Percentiles rank a stretch among this genome's conserved stretches.
Conservation (phyloP, 2,329 filamentous ascomycete species). For the Fusarium coicis region DNA sequence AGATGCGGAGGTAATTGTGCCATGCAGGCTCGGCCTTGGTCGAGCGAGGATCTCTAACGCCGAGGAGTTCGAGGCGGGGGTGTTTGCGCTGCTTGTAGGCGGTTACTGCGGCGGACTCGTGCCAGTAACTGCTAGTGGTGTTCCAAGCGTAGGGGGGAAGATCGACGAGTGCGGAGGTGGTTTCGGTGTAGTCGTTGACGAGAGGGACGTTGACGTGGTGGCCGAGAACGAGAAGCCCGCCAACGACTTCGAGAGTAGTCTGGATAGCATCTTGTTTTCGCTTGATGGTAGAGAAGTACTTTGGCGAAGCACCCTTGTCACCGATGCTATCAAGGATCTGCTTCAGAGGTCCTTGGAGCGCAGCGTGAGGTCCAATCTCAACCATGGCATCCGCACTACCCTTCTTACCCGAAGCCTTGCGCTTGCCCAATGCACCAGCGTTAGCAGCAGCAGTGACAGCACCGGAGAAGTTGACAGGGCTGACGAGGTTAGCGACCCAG, state of each 20-base stretch:
- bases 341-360: not conserved
- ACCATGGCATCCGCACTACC: not conserved
- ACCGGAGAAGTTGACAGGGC: not conserved
- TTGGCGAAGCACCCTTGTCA: not conserved
- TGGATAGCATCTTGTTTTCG: not conserved
- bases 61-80: not conserved
- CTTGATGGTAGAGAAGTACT: not conserved
- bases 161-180: not conserved
- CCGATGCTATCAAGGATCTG: not conserved
- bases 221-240: not conserved
- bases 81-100: not conserved
- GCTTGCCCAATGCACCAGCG: not conserved
- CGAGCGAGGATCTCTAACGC: not conserved
- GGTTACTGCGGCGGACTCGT: not conserved
- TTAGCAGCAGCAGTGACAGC: not conserved
- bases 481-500: not conserved
- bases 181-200: not conserved
- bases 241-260: not conserved
- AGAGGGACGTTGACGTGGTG: not conserved
- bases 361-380: not conserved
- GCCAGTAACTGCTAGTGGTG: not conserved
- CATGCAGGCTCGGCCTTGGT: not conserved
- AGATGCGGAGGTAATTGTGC: not conserved
- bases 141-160: not conserved
- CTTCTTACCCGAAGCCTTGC: not conserved